Evolutionary conservation across 441 rosid genomes (phyloP).

Genomic region (Bocquillonia castaneifolia): DNA sequence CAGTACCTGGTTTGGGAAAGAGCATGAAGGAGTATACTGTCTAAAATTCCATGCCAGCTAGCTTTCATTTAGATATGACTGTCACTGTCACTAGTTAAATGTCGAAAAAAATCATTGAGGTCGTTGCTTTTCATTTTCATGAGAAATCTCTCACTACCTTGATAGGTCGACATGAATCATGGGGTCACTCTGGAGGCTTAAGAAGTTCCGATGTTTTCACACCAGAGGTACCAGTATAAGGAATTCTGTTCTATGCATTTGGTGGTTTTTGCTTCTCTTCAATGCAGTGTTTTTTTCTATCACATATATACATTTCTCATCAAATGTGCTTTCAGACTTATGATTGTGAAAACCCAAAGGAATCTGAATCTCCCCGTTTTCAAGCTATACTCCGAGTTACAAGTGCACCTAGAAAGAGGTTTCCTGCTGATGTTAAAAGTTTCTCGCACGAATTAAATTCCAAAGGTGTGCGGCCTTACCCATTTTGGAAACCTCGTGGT

Average conservation of each 20-base stretch:
- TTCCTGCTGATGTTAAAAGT: constrained; percentile 90
- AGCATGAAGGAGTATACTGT: not conserved
- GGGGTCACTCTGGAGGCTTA: constrained; percentile 53
- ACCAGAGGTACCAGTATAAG: constrained; percentile 67
- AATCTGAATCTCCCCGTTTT: constrained; percentile 96
- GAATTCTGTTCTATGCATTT: constrained; percentile 18
- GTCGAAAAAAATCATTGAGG: not conserved
- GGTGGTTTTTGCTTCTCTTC: constrained; percentile 20
- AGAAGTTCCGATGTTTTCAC: constrained; percentile 76
- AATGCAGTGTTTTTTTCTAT: not conserved
- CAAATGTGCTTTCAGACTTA: constrained; percentile 37
- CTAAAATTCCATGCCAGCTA: not conserved
- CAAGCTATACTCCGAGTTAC: constrained; percentile 95
- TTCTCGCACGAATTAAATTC: constrained; percentile 96
- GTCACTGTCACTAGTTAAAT: not conserved
- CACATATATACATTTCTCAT: constrained; percentile 16
- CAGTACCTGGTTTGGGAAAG: not conserved
- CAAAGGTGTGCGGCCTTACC: constrained; percentile 94
- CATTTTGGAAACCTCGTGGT: constrained; percentile 90
- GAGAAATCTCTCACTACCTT: constrained; percentile 20
- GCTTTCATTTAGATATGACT: constrained; percentile 4
- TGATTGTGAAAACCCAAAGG: constrained; percentile 79
- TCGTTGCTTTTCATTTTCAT: constrained; percentile 15
- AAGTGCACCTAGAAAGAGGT: constrained; percentile 88
- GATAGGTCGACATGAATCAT: constrained; percentile 50